Base-by-base conservation (phyloP, 177 flowering plant genomes). In the Vitis hybrid region DNA sequence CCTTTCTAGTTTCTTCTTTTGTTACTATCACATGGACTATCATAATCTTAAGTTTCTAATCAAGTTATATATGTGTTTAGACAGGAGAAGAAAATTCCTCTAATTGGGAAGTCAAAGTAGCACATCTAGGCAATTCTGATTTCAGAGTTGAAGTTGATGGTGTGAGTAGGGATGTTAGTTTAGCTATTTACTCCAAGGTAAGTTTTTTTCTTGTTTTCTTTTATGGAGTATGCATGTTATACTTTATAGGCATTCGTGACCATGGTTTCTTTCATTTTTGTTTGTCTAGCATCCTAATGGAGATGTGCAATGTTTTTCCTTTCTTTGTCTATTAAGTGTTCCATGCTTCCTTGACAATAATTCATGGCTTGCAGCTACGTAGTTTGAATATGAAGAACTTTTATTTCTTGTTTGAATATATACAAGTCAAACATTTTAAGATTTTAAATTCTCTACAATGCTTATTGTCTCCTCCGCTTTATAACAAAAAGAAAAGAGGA, bases 121-220 rank as follows among this genome's bases (percentile, higher is more conserved):
- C 78, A 49, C 83, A 73, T 56, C 67, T 89, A 60, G 80, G 81
- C 18, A 63, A 82, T 69, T 75, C 78, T 64, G 82, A 82, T 72
- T 96, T 83, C 79, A 82, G 87, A 74, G 89, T 90, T 74, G 94
- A 93, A 79, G 84, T 76, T 71, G 89, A 83, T 74, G 94, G 91
- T 69, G 72, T 85, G 29, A 83, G 83, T 75, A 75, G 45, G 69
- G 76, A 80, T 72, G 83, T 88, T 60, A 83, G 80, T 76, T 60
- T 96, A 72, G 88, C 97, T 62, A 66, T 76, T 64, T 93, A 93
- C 71, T 62, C 79, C 51, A 83, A 91, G 97, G 98, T 94, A 71
- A 79, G 21, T 55, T 67, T 60, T 60, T 57, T 15, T 69, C 66
- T 62, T 14, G 72, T n/a, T 9, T 16, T n/a, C 18, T 49, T 6